phyloP scores from a whole-genome alignment of 2,329 filamentous ascomycete genomes.

The Elsinoe australis region DNA sequence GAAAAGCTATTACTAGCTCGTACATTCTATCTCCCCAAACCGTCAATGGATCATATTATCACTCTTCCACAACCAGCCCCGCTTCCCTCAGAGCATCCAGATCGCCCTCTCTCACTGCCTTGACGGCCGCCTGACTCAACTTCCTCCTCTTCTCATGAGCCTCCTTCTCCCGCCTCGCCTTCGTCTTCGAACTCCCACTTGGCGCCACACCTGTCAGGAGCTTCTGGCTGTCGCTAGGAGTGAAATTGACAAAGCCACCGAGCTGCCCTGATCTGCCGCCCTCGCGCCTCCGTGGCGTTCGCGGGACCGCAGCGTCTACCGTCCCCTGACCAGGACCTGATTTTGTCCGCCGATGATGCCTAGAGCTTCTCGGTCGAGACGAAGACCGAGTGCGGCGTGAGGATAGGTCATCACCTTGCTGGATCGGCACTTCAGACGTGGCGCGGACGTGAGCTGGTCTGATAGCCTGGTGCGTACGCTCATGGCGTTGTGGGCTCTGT shows the following conservation, averaged over 20 bases:
- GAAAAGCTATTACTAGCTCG: no score
- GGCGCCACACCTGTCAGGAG: conserved; percentile 88
- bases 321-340: conserved; percentile 1
- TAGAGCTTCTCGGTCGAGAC: neutral
- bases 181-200: conserved; percentile 86
- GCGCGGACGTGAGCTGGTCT: conserved; percentile 1
- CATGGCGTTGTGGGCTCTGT: neutral
- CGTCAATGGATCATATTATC: neutral
- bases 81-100: conserved; percentile 37
- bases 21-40: no score
- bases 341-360: conserved; percentile 11
- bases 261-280: conserved; percentile 20
- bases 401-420: neutral
- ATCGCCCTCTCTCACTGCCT: conserved; percentile 63
- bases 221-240: conserved; percentile 65
- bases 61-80: conserved; percentile 29
- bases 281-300: conserved; percentile 1
- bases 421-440: neutral
- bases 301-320: neutral
- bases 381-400: conserved; percentile 1
- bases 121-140: conserved; percentile 60
- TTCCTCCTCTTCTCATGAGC: conserved; percentile 66
- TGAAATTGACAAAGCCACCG: conserved; percentile 78
- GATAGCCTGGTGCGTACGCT: neutral
- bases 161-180: conserved; percentile 84